Conservation (phyloP, 129 eudicot species). For the Arctium minus region DNA sequence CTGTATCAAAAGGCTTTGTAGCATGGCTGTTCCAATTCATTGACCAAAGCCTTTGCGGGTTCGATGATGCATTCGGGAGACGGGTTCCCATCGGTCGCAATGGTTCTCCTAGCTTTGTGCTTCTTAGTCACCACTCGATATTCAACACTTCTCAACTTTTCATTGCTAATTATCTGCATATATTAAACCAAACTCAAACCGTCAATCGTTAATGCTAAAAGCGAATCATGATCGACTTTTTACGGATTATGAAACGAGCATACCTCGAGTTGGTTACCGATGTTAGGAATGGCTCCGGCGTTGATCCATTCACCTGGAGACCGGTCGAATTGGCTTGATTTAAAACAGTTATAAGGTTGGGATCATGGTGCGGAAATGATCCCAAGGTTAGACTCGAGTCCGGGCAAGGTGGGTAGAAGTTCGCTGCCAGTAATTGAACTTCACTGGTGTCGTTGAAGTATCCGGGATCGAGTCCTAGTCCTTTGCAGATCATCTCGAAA, state of each 20-base stretch:
- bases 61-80: conserved; percentile 46
- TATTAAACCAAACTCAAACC: neutral
- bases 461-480: conserved; percentile 58
- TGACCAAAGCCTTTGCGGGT: conserved; percentile 59
- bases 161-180: conserved; percentile 68
- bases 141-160: conserved; percentile 50
- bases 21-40: conserved; percentile 50
- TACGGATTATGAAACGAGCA: neutral
- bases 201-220: neutral
- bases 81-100: conserved; percentile 58
- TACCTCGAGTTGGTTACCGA: conserved; percentile 68
- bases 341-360: conserved; percentile 49
- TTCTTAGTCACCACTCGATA: conserved; percentile 68
- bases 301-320: conserved; percentile 65
- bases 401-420: conserved; percentile 78
- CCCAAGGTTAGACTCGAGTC: conserved; percentile 76
- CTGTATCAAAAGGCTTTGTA: conserved; percentile 34
- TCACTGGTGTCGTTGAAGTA: conserved; percentile 42
- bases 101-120: conserved; percentile 30
- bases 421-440: conserved; percentile 45
- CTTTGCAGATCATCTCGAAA: conserved; percentile 55
- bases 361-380: conserved; percentile 49
- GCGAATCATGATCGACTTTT: neutral
- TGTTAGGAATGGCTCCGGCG: conserved; percentile 47
- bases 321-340: conserved; percentile 46